Evolutionary conservation across 805 yeast species (phyloP), one percentile per base, ranked within the genome.

Genomic region (Saturnispora silvae): DNA sequence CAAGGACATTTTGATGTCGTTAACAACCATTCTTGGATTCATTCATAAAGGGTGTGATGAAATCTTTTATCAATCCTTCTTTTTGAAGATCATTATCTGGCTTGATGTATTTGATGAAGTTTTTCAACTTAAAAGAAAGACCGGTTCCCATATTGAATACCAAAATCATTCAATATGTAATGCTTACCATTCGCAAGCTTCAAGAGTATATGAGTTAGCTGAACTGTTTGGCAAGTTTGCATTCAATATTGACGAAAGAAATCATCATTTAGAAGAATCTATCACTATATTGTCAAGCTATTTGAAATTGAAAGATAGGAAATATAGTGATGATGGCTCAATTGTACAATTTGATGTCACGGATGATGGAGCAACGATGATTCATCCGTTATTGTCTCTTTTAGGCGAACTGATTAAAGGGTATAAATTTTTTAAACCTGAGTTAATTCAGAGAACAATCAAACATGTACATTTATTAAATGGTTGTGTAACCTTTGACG

Each of bases 91-190:
- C 1, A 51, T 72, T 3, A 52, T 67, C 9, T 58, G 76, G n/a
- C 59, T 76, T 20, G 64, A 68, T 37, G 52, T 63, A 14, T 78
- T 75, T 51, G 81, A 78, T 48, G 75, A 77, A 18, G 68, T 70
- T 28, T 72, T 72, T 64, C 62, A 67, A 19, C 56, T 78, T 20
- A 62, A 54, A 39, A 65, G 85, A 41, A 77, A 76, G 43, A 63
- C 64, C 31, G 89, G 85, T 9, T 78, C 75, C 6, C 89, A 81
- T 57, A 82, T 79, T 22, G 70, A 71, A 38, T 37, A 11, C 15
- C 64, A 63, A 35, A 85, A 80, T 48, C 62, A 64, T 28, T 60
- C 60, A 20, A 71, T 65, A 30, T 76, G 67, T 45, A 61, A 65
- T 15, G 53, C 68, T 2, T 76, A 76, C 45, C 60, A 69, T 34